Evolutionary conservation across 441 rosid genomes (phyloP).

Genomic region (Raphanus hybrid): DNA sequence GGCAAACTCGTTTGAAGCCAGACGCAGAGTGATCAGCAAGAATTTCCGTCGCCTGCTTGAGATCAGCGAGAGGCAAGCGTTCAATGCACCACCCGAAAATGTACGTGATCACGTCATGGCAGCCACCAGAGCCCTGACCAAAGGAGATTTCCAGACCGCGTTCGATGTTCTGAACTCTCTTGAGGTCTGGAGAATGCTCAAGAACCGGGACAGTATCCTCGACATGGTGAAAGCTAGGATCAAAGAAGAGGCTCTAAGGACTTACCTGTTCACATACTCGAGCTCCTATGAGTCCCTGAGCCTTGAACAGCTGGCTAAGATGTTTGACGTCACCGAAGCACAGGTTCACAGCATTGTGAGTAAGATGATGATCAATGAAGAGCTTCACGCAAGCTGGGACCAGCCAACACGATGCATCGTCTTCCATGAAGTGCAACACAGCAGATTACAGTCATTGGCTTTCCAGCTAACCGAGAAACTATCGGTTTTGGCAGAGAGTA

Average conservation of each 20-base stretch:
- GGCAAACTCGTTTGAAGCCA: conserved; percentile 61
- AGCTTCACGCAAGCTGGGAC: conserved; percentile 87
- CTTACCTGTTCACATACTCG: conserved; percentile 64
- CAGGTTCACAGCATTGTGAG: conserved; percentile 64
- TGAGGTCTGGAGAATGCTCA: conserved; percentile 72
- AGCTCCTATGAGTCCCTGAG: conserved; percentile 62
- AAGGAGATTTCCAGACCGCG: conserved; percentile 69
- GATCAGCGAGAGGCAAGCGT: conserved; percentile 72
- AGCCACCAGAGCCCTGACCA: conserved; percentile 68
- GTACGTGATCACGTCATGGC: conserved; percentile 85
- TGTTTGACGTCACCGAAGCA: conserved; percentile 62
- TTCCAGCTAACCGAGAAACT: conserved; percentile 82
- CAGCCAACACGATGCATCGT: conserved; percentile 76
- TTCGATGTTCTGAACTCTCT: conserved; percentile 63
- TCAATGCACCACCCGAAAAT: conserved; percentile 76
- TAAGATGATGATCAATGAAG: conserved; percentile 83
- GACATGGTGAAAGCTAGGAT: conserved; percentile 71
- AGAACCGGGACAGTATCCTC: conserved; percentile 53
- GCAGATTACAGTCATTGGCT: conserved; percentile 75
- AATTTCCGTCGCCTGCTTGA: conserved; percentile 71
- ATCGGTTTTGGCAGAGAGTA: conserved; percentile 66
- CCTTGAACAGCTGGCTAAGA: conserved; percentile 62
- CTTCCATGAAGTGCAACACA: conserved; percentile 74
- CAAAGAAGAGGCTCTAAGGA: conserved; percentile 79
- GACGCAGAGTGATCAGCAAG: conserved; percentile 73